Percentiles rank a stretch among this genome's conserved stretches.
Evolutionary conservation across 345 rosid genomes (phyloP).

Genomic region (Kandelia obovata): DNA sequence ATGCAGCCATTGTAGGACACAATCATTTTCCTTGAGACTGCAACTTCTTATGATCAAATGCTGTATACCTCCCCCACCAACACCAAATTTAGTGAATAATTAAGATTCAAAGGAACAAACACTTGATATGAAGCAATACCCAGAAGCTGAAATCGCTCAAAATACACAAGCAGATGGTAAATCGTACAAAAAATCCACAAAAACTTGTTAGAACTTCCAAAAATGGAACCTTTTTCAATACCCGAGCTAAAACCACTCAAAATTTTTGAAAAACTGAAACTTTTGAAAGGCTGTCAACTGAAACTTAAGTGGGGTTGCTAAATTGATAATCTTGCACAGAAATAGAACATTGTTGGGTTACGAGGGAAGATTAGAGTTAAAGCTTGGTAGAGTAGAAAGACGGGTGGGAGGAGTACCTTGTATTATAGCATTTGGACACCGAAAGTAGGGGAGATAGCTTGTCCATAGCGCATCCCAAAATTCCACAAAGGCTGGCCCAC

Average conservation of each 20-base stretch:
- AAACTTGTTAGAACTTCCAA: constrained; percentile 25
- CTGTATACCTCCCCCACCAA: constrained; percentile 24
- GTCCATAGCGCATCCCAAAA: constrained; percentile 44
- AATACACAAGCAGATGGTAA: not conserved
- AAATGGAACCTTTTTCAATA: constrained; percentile 21
- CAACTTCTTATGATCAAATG: constrained; percentile 29
- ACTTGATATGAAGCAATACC: constrained; percentile 18
- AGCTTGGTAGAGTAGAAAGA: constrained; percentile 30
- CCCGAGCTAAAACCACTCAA: constrained; percentile 19
- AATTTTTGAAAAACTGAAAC: not conserved
- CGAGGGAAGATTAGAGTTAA: not conserved
- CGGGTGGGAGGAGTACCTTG: constrained; percentile 16
- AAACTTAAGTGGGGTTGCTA: not conserved
- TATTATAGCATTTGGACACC: constrained; percentile 48
- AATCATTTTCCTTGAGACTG: constrained; percentile 49
- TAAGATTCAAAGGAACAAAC: constrained; percentile 7
- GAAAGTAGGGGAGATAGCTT: constrained; percentile 62
- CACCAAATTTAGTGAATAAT: constrained; percentile 15
- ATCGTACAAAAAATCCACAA: constrained; percentile 1
- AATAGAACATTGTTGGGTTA: not conserved
- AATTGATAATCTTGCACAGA: not conserved
- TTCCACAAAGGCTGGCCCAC: constrained; percentile 63
- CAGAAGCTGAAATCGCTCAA: constrained; percentile 22
- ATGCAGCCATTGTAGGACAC: constrained; percentile 46
- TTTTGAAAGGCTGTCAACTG: not conserved